Evolutionary conservation across 257 asterid genomes (phyloP).

Genomic region (Haberlea rhodopensis): DNA sequence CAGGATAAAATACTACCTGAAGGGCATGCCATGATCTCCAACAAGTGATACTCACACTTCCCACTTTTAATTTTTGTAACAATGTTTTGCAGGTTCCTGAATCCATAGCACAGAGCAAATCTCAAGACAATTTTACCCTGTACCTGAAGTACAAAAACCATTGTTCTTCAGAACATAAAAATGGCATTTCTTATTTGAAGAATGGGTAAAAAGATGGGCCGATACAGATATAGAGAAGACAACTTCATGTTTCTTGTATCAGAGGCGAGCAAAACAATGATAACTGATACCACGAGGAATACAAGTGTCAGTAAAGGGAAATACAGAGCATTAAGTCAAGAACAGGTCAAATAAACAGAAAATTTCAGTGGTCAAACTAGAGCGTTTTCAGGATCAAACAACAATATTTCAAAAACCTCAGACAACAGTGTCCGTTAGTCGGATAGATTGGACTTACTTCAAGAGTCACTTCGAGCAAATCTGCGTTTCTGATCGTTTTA

Average conservation of each 20-base stretch:
- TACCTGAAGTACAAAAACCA: conserved; percentile 45
- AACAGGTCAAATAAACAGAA: not conserved
- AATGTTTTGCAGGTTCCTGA: conserved; percentile 83
- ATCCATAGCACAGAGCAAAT: conserved; percentile 89
- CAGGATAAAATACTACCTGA: conserved; percentile 49
- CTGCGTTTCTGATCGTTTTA: conserved; percentile 74
- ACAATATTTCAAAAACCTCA: not conserved
- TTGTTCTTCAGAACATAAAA: conserved; percentile 8
- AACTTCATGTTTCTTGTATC: not conserved
- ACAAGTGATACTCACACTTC: conserved; percentile 76
- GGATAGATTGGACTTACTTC: conserved; percentile 56
- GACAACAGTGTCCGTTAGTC: conserved; percentile 10
- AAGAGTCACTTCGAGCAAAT: conserved; percentile 77
- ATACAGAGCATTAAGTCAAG: conserved; percentile 9
- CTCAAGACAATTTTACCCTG: conserved; percentile 70
- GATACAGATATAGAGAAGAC: not conserved
- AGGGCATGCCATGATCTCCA: conserved; percentile 99
- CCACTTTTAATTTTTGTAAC: conserved; percentile 82
- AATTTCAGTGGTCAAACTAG: conserved; percentile 16
- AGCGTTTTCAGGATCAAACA: conserved; percentile 18
- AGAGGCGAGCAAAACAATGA: not conserved
- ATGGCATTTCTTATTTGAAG: not conserved
- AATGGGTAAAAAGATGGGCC: not conserved
- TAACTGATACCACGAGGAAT: not conserved
- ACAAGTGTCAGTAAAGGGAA: too few relatives aligned